A percentile compares a stretch with the other conserved stretches of the same genome.
Conservation (phyloP, 495 filamentous ascomycete species). For the Hypomontagnella monticulosa region DNA sequence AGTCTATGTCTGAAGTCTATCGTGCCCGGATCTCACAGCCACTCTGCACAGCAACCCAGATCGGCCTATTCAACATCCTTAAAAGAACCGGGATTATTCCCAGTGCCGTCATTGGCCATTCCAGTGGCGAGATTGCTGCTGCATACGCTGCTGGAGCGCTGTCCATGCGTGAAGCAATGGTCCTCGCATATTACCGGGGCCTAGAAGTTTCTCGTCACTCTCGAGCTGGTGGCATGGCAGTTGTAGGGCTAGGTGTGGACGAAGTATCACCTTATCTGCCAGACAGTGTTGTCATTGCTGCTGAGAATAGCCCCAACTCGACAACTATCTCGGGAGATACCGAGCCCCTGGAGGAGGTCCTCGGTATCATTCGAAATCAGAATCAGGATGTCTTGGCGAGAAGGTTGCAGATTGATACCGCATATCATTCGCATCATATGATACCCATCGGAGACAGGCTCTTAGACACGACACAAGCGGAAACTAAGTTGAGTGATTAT, state of each 20-base stretch:
- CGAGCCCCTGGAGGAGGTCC: not conserved
- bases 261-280: not conserved
- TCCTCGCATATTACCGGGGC: slow-evolving; percentile 46
- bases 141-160: slow-evolving; percentile 48
- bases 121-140: no score
- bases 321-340: slow-evolving; percentile 49
- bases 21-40: no score
- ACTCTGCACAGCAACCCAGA: no score
- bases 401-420: not conserved
- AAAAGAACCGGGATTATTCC: no score
- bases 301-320: slow-evolving; percentile 48
- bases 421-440: slow-evolving; percentile 2
- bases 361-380: not conserved
- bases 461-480: not conserved
- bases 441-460: not conserved
- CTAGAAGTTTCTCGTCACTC: not conserved
- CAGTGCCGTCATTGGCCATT: no score
- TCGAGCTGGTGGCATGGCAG: slow-evolving; percentile 53
- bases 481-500: not conserved
- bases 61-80: no score
- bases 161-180: slow-evolving; percentile 33
- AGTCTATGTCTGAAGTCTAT: no score
- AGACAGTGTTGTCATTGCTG: slow-evolving; percentile 44
- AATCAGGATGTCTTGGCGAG: not conserved
- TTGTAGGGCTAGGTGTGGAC: slow-evolving; percentile 34